Percentiles rank a stretch among this genome's conserved stretches.
Evolutionary conservation across 768 basidiomycete genomes (phyloP).

Genomic region (Termitomyces sp.): DNA sequence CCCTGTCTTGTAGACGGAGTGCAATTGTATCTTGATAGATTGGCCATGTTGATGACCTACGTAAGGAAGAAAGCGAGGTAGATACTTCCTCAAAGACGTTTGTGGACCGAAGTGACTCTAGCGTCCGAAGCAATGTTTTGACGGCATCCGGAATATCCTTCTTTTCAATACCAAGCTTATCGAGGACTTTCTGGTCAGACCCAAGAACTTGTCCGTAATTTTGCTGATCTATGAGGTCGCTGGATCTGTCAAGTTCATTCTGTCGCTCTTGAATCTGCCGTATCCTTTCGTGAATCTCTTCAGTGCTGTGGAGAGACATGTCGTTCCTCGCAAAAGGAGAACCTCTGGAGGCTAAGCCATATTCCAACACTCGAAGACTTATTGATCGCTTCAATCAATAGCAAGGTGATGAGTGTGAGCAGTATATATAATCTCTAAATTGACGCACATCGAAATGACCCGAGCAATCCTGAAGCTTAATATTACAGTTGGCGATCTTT

Average conservation of each 20-base stretch:
- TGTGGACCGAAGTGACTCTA: slow-evolving; percentile 23
- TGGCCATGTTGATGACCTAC: slow-evolving; percentile 10
- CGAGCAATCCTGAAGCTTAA: slow-evolving; percentile 49
- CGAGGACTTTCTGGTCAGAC: slow-evolving; percentile 36
- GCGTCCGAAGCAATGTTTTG: slow-evolving; percentile 45
- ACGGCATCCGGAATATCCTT: slow-evolving; percentile 51
- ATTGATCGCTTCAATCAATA: not conserved
- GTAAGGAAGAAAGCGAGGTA: not conserved
- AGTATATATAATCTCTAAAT: not conserved
- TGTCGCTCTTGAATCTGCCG: slow-evolving; percentile 21
- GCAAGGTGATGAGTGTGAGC: not conserved
- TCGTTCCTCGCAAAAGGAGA: not conserved
- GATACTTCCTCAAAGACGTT: slow-evolving; percentile 3
- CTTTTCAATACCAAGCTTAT: slow-evolving; percentile 32
- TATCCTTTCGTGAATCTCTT: slow-evolving; percentile 11
- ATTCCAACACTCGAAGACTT: slow-evolving; percentile 2
- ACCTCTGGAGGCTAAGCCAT: not conserved
- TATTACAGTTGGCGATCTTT: slow-evolving; percentile 47
- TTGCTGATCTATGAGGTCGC: slow-evolving; percentile 33
- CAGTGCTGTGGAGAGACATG: not conserved
- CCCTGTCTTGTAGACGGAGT: slow-evolving; percentile 1
- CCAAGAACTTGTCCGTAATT: slow-evolving; percentile 31
- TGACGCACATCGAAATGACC: slow-evolving; percentile 43
- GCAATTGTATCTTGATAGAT: not conserved
- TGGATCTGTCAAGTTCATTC: slow-evolving; percentile 30